Percentiles rank a stretch among this genome's conserved stretches.
Conservation (phyloP, 768 basidiomycete species). For the Megacollybia marginata region DNA sequence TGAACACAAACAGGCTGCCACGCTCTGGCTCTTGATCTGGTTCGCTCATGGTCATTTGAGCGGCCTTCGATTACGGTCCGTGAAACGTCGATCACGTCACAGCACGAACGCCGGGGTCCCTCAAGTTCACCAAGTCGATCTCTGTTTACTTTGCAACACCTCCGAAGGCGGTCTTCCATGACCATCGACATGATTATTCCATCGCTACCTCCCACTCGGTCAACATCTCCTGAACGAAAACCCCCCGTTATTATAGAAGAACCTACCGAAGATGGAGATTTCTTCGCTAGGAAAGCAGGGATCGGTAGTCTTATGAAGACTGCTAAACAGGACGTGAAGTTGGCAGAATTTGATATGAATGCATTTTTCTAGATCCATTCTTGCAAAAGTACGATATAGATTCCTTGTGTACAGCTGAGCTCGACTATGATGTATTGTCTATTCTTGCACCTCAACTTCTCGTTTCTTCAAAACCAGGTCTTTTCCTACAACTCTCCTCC, state of each 20-base stretch:
- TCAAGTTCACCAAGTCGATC: conserved; percentile 39
- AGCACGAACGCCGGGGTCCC: conserved; percentile 15
- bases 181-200: conserved; percentile 85
- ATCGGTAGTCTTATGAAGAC: conserved; percentile 83
- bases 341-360: conserved; percentile 85
- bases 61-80: conserved; percentile 46
- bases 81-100: neutral
- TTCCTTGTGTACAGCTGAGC: neutral
- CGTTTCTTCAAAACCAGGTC: conserved; percentile 86
- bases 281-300: conserved; percentile 60
- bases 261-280: conserved; percentile 47
- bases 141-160: conserved; percentile 40
- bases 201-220: conserved; percentile 50
- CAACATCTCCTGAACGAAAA: conserved; percentile 34
- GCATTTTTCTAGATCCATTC: conserved; percentile 51
- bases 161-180: conserved; percentile 65
- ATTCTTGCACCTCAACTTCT: conserved; percentile 58
- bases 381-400: neutral
- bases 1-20: conserved; percentile 73
- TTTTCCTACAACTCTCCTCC: conserved; percentile 76
- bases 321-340: conserved; percentile 81
- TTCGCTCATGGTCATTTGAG: conserved; percentile 88
- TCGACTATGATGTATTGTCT: conserved; percentile 7
- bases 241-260: conserved; percentile 19
- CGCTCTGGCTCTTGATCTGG: conserved; percentile 82